Evolutionary conservation across 345 rosid species (phyloP).

Genomic region (Firmiana major): DNA sequence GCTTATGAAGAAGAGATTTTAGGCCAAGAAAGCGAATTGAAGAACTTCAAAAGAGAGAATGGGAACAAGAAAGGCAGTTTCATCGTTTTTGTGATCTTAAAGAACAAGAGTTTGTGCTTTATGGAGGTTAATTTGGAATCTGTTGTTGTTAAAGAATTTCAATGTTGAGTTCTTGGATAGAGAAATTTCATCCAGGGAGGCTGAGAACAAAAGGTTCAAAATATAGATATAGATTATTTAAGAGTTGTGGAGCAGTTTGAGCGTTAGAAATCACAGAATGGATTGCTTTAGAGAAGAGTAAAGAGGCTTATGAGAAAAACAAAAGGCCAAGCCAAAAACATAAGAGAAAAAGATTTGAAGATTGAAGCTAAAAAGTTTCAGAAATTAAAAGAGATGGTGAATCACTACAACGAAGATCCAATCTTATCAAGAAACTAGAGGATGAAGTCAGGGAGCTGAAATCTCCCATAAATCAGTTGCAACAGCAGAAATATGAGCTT

Average conservation of each 20-base stretch:
- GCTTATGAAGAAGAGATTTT: conserved; percentile 31
- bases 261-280: conserved; percentile 33
- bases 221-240: conserved; percentile 32
- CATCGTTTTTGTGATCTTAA: conserved; percentile 43
- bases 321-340: conserved; percentile 26
- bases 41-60: conserved; percentile 48
- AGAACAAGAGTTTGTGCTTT: conserved; percentile 52
- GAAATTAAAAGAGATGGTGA: conserved; percentile 29
- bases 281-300: conserved; percentile 43
- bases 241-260: conserved; percentile 37
- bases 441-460: conserved; percentile 36
- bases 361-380: conserved; percentile 31
- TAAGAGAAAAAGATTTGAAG: conserved; percentile 35
- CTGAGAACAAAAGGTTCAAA: conserved; percentile 36
- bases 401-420: conserved; percentile 27
- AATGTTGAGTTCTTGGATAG: conserved; percentile 37
- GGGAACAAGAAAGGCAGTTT: conserved; percentile 38
- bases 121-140: conserved; percentile 47
- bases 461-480: conserved; percentile 20
- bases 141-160: conserved; percentile 36
- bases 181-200: conserved; percentile 47
- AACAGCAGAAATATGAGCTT: conserved; percentile 42
- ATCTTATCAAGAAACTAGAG: conserved; percentile 35
- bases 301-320: conserved; percentile 45
- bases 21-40: conserved; percentile 28